Evolutionary conservation across 2,329 filamentous ascomycete species (phyloP).

Genomic region (Alternaria alternata): DNA sequence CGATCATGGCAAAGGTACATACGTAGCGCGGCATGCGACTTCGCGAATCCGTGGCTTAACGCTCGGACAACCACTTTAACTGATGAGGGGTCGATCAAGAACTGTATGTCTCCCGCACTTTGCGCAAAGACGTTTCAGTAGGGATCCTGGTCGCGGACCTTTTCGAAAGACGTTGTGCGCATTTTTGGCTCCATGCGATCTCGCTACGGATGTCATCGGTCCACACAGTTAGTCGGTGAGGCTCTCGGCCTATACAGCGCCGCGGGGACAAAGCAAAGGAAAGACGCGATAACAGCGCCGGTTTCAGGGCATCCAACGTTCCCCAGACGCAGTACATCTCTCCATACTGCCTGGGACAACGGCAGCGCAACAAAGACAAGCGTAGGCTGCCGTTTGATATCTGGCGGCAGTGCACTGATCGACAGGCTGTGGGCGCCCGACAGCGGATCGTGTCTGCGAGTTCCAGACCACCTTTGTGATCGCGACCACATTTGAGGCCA

Average conservation of each 20-base stretch:
- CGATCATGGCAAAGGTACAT: constrained; percentile 36
- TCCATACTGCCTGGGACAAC: constrained; percentile 24
- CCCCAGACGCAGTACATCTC: constrained; percentile 17
- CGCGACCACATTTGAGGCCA: constrained; percentile 26
- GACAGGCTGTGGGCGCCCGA: constrained; percentile 40
- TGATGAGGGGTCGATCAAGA: constrained; percentile 39
- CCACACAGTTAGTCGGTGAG: constrained; percentile 42
- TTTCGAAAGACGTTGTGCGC: constrained; percentile 26
- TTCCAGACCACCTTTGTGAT: constrained; percentile 24
- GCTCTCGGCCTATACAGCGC: constrained; percentile 31
- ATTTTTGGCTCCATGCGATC: constrained; percentile 28
- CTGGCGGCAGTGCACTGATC: constrained; percentile 31
- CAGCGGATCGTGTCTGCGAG: constrained; percentile 24
- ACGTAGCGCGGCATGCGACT: constrained; percentile 42
- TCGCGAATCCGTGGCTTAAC: constrained; percentile 30
- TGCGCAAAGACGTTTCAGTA: constrained; percentile 34
- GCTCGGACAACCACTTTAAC: constrained; percentile 35
- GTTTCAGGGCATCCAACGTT: constrained; percentile 13
- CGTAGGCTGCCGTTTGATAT: constrained; percentile 40
- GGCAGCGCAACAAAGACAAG: constrained; percentile 15
- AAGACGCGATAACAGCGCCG: constrained; percentile 23
- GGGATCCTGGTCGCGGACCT: constrained; percentile 31
- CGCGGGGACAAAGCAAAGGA: constrained; percentile 41
- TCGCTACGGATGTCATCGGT: constrained; percentile 39
- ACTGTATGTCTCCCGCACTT: constrained; percentile 34